A percentile compares a stretch with the other conserved stretches of the same genome.
These are phyloP conservation scores for Misopates orontium DNA, from an alignment of 257 asterid species.

Conservation along the genomic window DNA sequence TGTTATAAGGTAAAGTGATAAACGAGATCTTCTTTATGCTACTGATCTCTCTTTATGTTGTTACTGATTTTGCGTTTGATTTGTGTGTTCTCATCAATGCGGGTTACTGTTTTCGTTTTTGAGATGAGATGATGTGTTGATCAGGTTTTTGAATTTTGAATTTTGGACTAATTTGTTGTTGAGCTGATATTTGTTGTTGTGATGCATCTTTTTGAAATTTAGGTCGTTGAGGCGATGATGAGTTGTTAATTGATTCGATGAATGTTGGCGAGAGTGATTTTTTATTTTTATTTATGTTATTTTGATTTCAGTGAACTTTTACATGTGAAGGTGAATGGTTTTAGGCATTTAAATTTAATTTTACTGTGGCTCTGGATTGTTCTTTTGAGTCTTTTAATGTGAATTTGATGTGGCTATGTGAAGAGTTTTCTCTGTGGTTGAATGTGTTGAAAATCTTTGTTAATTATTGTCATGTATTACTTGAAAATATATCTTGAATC, in stretches of 20 bases:
- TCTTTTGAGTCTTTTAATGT: conserved; percentile 19
- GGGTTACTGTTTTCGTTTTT: conserved; percentile 3
- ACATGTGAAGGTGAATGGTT: conserved; percentile 8
- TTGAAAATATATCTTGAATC: conserved; percentile 22
- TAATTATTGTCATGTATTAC: not conserved
- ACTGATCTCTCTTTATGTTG: not conserved
- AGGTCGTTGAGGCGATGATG: not conserved
- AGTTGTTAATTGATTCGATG: conserved; percentile 4
- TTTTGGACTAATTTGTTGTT: conserved; percentile 25
- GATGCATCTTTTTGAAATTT: not conserved
- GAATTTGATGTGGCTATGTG: not conserved
- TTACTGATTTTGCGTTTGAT: not conserved
- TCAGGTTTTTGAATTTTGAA: not conserved
- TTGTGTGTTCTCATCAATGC: conserved; percentile 13
- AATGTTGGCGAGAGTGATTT: conserved; percentile 8
- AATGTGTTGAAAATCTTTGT: conserved; percentile 26
- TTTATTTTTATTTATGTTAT: not conserved
- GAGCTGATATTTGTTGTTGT: conserved; percentile 17
- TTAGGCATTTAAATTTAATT: conserved; percentile 11
- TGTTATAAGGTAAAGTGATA: not conserved
- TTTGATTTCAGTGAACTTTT: not conserved
- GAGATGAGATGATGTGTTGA: conserved; percentile 5
- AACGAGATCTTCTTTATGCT: not conserved
- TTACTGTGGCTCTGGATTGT: not conserved
- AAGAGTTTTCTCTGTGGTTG: conserved; percentile 16